Conservation (phyloP, 2,329 filamentous ascomycete genomes). For the Colletotrichum plurivorum region DNA sequence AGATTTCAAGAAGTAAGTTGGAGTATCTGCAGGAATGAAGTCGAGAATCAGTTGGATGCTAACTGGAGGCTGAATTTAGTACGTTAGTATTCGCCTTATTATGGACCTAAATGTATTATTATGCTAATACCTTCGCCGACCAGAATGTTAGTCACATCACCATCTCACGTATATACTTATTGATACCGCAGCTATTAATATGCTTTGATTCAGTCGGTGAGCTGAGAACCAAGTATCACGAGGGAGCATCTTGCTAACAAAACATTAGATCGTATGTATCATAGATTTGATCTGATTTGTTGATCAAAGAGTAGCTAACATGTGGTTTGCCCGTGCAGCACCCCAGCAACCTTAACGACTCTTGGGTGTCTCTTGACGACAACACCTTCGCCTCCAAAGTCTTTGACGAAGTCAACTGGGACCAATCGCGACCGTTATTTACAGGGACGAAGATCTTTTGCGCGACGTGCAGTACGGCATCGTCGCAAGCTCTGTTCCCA, state of each 20-base stretch:
- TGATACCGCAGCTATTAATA: too few species aligned
- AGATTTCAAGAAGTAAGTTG: not conserved
- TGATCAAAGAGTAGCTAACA: not conserved
- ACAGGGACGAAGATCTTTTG: not conserved
- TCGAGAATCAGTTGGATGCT: too few species aligned
- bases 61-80: too few species aligned
- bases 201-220: too few species aligned
- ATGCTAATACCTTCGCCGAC: too few species aligned
- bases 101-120: too few species aligned
- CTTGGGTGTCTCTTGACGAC: conserved; percentile 9
- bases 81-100: too few species aligned
- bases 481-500: not conserved
- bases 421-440: not conserved
- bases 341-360: conserved; percentile 16
- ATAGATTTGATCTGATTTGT: too few species aligned
- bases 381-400: conserved; percentile 6
- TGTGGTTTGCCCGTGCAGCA: not conserved
- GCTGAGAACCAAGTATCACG: too few species aligned
- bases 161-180: too few species aligned
- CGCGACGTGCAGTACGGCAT: not conserved
- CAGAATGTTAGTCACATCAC: too few species aligned
- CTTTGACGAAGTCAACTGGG: not conserved
- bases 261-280: not conserved
- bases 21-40: too few species aligned
- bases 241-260: not conserved